Evolutionary conservation across 2,329 filamentous ascomycete species (phyloP), one percentile per base, ranked within the genome.

Genomic region (Penicillium italicum): DNA sequence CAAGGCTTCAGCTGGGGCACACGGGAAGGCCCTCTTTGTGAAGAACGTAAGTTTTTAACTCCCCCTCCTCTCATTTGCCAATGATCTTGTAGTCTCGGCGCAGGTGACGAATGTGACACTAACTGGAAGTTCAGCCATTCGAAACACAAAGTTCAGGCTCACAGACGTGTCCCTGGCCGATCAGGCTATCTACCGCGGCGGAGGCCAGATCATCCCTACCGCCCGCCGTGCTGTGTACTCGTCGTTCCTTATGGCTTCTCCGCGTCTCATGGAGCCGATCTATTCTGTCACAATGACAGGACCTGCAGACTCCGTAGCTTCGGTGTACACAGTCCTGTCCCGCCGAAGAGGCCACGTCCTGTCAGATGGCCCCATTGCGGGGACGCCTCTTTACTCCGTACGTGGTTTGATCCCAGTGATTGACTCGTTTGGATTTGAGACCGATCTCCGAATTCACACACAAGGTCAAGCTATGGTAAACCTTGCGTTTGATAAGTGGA

Each of bases 1-100:
- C 94, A 99, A 76, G 94, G 94, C 31, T 99, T 99, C 75, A 91
- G 88, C 72, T 99, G 94, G 94, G 94, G 91, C 47, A 90, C 92
- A 31, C 83, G 94, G 61, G 94, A 99, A 83, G 94, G 94, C 0
- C 94, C 94, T 18, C 80, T 99, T 26, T 97, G 94, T 73, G 94
- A 99, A 87, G 94, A 99, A 79, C 94, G 88, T 91, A 79, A 83
- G 88, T 85, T 57, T 54, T 60, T 12, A 5, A 52, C 31, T 57
- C 55, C 59, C 58, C 57, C 55, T 62, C 60, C 51, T 55, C 61
- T 59, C 61, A 52, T 58, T 55, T 50, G 59, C 57, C 54, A 38
- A 26, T 50, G 11, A 24, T 12, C 31, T 33, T 30, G 28, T 20
- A 12, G 18, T 54, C 16, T 54, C 38, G 51, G 45, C 12, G 38